Evolutionary conservation across 208 protist genomes (phyloP), one percentile per base, ranked within the genome.

Genomic region (Wallacemonas sp.): DNA sequence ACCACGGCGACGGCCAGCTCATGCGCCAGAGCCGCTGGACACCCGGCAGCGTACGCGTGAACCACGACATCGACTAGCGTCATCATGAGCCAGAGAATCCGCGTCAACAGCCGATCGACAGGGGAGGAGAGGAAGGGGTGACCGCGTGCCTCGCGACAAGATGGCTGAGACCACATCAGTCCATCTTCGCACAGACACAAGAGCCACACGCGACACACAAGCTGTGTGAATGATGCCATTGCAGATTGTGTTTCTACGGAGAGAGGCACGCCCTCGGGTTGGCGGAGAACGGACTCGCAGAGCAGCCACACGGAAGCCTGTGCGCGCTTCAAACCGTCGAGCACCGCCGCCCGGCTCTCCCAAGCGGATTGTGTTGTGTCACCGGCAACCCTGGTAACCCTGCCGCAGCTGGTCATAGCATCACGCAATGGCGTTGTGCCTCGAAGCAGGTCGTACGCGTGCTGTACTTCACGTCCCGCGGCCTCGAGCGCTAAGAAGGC

Each of bases 11-110:
- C 6, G 28, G 61, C 45, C 28, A 78, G 62, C 5, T 62, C 31
- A 31, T 64, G 45, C 24, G 62, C 70, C 11, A 79, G 44, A 17
- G 36, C 19, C 1, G 47, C 44, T 17, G 73, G 73, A 28, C 51
- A 71, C 2, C 68, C 67, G 1, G 68, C 68, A 15, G 49, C 62
- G 55, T 75, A 79, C 45, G 65, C 62, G 54, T 79, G 73, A 44
- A 79, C 34, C 5, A 79, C 8, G 45, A 79, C 34, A 56, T 79
- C 73, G 36, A 75, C 47, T 22, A 58, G 51, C 28, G 51, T 14
- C 14, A 58, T 39, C 12, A 58, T 14, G 30, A 34, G 8, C 51
- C 51, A 58, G 30, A 33, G 41, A 22, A 58, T 9, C 5, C 30
- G 30, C 26, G 51, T 8, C 3, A 54, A 30, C 24, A 54, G 15